A percentile compares a stretch with the other conserved stretches of the same genome.
phyloP scores from a whole-genome alignment of 2,329 filamentous ascomycete genomes.

The Fusarium scirpi region DNA sequence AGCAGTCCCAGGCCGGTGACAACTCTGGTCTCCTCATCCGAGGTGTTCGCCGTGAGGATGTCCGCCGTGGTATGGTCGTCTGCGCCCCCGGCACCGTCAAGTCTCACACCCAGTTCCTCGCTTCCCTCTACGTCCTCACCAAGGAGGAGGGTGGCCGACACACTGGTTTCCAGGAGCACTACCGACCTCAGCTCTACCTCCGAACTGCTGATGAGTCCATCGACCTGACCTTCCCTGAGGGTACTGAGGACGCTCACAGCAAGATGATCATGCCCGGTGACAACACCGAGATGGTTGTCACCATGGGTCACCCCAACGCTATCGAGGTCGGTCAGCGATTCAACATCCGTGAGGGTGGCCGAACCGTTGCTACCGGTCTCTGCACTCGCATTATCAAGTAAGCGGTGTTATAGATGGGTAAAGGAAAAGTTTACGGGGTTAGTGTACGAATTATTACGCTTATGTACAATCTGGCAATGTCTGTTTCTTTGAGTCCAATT shows the following conservation, averaged over 20 bases:
- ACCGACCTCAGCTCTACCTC: slow-evolving; percentile 96
- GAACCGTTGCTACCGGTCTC: slow-evolving; percentile 86
- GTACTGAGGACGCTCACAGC: slow-evolving; percentile 74
- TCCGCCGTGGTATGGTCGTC: slow-evolving; percentile 94
- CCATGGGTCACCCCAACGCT: slow-evolving; percentile 86
- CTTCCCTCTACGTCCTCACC: slow-evolving; percentile 95
- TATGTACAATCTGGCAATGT: slow-evolving; percentile 46
- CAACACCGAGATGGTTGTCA: slow-evolving; percentile 97
- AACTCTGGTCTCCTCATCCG: slow-evolving; percentile 98
- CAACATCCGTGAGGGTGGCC: slow-evolving; percentile 97
- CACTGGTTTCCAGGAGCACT: slow-evolving; percentile 95
- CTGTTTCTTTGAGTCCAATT: slow-evolving; percentile 47
- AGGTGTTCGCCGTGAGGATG: slow-evolving; percentile 95
- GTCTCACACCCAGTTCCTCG: slow-evolving; percentile 90
- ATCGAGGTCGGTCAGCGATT: slow-evolving; percentile 94
- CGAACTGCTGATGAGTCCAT: slow-evolving; percentile 88
- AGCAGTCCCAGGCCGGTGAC: slow-evolving; percentile 94
- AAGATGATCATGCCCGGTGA: slow-evolving; percentile 98
- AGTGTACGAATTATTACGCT: slow-evolving; percentile 45
- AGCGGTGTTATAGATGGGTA: slow-evolving; percentile 41
- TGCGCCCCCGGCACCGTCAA: slow-evolving; percentile 85
- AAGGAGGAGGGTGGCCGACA: slow-evolving; percentile 99
- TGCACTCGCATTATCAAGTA: slow-evolving; percentile 78
- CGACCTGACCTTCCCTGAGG: slow-evolving; percentile 87
- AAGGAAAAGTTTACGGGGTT: slow-evolving; percentile 34